Base-by-base conservation (phyloP, 345 rosid genomes). In the Aquilaria malaccensis region DNA sequence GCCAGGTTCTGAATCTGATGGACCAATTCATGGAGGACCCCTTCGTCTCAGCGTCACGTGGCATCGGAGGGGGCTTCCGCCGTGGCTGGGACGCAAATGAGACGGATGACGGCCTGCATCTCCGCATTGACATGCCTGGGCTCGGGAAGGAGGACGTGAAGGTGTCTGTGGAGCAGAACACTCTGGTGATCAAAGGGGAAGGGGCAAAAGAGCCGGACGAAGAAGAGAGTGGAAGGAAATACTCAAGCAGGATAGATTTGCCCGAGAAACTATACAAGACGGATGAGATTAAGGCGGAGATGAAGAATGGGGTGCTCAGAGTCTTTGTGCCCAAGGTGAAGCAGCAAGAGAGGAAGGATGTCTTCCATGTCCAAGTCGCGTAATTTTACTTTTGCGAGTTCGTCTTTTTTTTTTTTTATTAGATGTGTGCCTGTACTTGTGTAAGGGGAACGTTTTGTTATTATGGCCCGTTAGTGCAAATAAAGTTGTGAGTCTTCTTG, bases 241-340 rank as follows among this genome's bases (percentile, higher is more conserved):
- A 77, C 75, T 66, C 75, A 0, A 80, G 91, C 77, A 69, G 83
- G 67, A 65, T 83, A 29, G 76, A 72, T 1, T 56, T 86, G 72
- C 78, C 83, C 0, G 69, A 64, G 15, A 75, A 81, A 43, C 15
- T 65, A 3, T 79, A 56, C 70, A 77, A 59, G 74, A 65, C 69
- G 0, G 86, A 81, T 22, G 69, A 77, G 73, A 86, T 89, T 6
- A 83, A 75, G 70, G 95, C 98, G 13, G 96, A 89, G 85, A 86
- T 92, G 96, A 92, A 83, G 80, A 81, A 92, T 33, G 98, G 96
- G 0, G 96, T 89, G 54, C 52, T 92, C 74, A 86, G 76, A 67
- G 84, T 92, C 49, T 73, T 70, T n/a, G 77, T 92, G 64, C 91
- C 98, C 0, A 92, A 89, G 85, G 77, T 82, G 30, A 82, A 86